A percentile compares a stretch with the other conserved stretches of the same genome.
Evolutionary conservation across 225 moss, liverwort and hornwort genomes (phyloP).

Genomic region (Bryoerythrophyllum caledonicum): DNA sequence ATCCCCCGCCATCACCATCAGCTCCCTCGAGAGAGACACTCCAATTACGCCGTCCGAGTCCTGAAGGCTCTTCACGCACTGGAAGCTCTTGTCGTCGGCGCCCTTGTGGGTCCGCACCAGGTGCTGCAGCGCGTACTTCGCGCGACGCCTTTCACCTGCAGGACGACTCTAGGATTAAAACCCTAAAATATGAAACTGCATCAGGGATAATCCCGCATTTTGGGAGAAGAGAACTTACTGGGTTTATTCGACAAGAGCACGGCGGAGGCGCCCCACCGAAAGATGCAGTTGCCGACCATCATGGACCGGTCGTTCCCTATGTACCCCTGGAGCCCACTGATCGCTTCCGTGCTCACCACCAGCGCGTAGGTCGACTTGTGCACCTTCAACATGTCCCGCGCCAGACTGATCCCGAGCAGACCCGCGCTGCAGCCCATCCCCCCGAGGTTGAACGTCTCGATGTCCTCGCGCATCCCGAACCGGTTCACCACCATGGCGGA

Average conservation of each 20-base stretch:
- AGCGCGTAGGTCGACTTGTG: conserved; percentile 23
- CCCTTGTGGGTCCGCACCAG: conserved; percentile 37
- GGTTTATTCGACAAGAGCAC: conserved; percentile 28
- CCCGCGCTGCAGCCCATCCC: conserved; percentile 46
- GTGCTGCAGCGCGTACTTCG: conserved; percentile 29
- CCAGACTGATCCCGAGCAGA: conserved; percentile 25
- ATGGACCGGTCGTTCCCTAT: conserved; percentile 30
- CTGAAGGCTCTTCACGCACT: conserved; percentile 18
- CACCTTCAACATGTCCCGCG: conserved; percentile 28
- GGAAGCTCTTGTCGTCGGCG: conserved; percentile 21
- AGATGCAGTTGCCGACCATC: conserved; percentile 39
- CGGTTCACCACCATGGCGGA: conserved; percentile 39
- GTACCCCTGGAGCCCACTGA: conserved; percentile 35
- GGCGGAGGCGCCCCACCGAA: conserved; percentile 34
- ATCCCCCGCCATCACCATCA: conserved; percentile 22
- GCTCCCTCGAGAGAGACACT: conserved; percentile 21
- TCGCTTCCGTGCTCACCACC: conserved; percentile 24
- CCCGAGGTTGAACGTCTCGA: conserved; percentile 28
- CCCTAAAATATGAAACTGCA: not conserved
- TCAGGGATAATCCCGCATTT: too few species aligned
- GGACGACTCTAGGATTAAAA: not conserved
- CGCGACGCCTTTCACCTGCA: conserved; percentile 26
- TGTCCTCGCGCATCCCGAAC: conserved; percentile 29
- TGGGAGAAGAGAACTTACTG: conserved; percentile 8
- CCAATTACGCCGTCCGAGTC: conserved; percentile 24